Evolutionary conservation across 441 rosid species (phyloP).

Genomic region (Bocquillonia castaneifolia): DNA sequence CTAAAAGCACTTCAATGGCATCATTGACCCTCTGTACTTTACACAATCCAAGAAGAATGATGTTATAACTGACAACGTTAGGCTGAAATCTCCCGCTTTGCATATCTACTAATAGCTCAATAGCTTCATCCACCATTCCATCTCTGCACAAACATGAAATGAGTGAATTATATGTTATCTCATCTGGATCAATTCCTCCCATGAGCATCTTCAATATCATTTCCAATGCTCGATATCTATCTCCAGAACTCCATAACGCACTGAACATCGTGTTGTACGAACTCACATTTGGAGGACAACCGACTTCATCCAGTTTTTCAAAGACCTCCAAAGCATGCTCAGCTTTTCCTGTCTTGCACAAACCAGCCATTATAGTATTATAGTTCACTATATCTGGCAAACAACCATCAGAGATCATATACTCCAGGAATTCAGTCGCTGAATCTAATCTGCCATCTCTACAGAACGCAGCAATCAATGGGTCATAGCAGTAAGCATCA

Average conservation of each 20-base stretch:
- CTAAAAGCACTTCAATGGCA: constrained; percentile 55
- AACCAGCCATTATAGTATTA: constrained; percentile 55
- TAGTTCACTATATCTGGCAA: constrained; percentile 73
- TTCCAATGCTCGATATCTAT: constrained; percentile 45
- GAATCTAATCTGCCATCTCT: constrained; percentile 62
- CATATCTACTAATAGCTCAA: constrained; percentile 61
- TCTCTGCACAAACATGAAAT: constrained; percentile 79
- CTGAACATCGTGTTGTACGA: constrained; percentile 77
- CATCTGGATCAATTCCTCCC: constrained; percentile 56
- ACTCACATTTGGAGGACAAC: constrained; percentile 63
- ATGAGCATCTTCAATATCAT: constrained; percentile 58
- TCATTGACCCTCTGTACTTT: constrained; percentile 55
- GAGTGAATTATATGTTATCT: constrained; percentile 67
- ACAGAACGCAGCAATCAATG: constrained; percentile 68
- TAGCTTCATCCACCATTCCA: constrained; percentile 75
- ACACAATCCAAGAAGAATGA: constrained; percentile 60
- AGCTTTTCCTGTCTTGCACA: constrained; percentile 62
- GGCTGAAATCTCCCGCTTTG: constrained; percentile 47
- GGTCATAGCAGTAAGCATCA: constrained; percentile 74
- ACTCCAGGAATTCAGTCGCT: constrained; percentile 63
- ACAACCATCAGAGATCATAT: constrained; percentile 73
- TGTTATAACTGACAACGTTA: constrained; percentile 58
- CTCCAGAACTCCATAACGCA: constrained; percentile 60
- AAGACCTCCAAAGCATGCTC: constrained; percentile 71
- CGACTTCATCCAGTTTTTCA: constrained; percentile 51